These are phyloP conservation scores for Dothistroma septosporum DNA, from an alignment of 2,329 filamentous ascomycete genomes.

Conservation along the genomic window DNA sequence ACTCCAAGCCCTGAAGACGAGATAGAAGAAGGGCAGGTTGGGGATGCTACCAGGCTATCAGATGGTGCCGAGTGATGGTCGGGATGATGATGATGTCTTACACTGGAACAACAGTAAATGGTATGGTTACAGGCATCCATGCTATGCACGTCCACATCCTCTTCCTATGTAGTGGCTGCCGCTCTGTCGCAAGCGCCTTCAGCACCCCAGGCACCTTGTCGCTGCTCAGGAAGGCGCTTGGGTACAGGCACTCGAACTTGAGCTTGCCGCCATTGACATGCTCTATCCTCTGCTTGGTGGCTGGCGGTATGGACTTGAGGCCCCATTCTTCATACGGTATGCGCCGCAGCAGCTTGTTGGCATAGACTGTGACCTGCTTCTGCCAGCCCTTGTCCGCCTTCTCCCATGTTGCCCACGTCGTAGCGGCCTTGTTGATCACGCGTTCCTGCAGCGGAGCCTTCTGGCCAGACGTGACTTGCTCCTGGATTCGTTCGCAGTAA, in stretches of 20 bases:
- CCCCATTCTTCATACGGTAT: slow-evolving; percentile 98
- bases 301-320: slow-evolving; percentile 84
- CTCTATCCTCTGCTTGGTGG: slow-evolving; percentile 62
- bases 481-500: slow-evolving; percentile 72
- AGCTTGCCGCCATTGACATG: slow-evolving; percentile 61
- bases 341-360: slow-evolving; percentile 76
- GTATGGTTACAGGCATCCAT: slow-evolving; percentile 77
- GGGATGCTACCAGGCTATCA: slow-evolving; percentile 60
- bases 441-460: slow-evolving; percentile 63
- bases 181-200: slow-evolving; percentile 68
- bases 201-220: slow-evolving; percentile 60
- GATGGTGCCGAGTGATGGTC: neutral
- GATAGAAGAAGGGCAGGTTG: slow-evolving; percentile 95
- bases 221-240: slow-evolving; percentile 64
- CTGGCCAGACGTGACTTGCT: slow-evolving; percentile 40
- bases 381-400: slow-evolving; percentile 71
- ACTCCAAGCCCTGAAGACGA: slow-evolving; percentile 81
- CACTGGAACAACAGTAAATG: slow-evolving; percentile 81
- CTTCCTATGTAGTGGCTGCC: slow-evolving; percentile 70
- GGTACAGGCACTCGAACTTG: slow-evolving; percentile 58
- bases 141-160: slow-evolving; percentile 76
- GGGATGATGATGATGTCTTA: slow-evolving; percentile 48
- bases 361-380: slow-evolving; percentile 77
- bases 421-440: slow-evolving; percentile 64
- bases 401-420: slow-evolving; percentile 84